Evolutionary conservation across 2,329 filamentous ascomycete species (phyloP), one percentile per base, ranked within the genome.

Genomic region (Aureobasidium sp.): DNA sequence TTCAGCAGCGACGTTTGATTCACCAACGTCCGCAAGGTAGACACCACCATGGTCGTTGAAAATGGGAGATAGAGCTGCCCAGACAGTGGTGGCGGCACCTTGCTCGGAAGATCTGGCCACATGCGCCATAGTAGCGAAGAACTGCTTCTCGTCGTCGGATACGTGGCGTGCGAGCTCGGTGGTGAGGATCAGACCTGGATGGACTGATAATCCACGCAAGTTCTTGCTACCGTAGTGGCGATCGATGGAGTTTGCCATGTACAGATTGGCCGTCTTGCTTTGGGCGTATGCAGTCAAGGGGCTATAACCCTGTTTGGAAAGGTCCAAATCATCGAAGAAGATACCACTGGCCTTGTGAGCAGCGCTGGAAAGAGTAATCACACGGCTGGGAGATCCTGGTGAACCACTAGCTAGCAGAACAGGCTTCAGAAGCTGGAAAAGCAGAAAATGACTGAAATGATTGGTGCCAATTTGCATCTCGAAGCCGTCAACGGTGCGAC

Each of bases 391-490:
- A 64, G 82, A 84, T 0, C 71, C 67, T 0, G 80, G 72, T 0
- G 77, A 80, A 1, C 77, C 71, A 11, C 78, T 78, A 0, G 76
- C 68, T 0, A 87, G 71, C 8, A 88, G 74, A 0, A 78, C 72
- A 0, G 78, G 73, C 29, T 82, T 82, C 23, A 89, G 75, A 0
- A 87, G 78, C n/a, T 85, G 77, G 67, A 86, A 84, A 25, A 89
- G 77, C 1, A 87, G 77, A 74, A 88, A 88, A 67, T 87, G 85
- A 11, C 76, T 79, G 0, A 90, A 74, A 70, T 88, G 81, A 71
- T 89, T 88, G 9, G 79, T 82, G 27, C 79, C 85, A 67, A 88
- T 82, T 66, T 88, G 85, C 0, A 71, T 70, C 70, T 89, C 86
- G 67, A 81, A 82, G 23, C 83, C 84, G 61, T 87, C 83, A 20